Evolutionary conservation across 2,329 filamentous ascomycete species (phyloP).

Genomic region (Huntiella savannae): DNA sequence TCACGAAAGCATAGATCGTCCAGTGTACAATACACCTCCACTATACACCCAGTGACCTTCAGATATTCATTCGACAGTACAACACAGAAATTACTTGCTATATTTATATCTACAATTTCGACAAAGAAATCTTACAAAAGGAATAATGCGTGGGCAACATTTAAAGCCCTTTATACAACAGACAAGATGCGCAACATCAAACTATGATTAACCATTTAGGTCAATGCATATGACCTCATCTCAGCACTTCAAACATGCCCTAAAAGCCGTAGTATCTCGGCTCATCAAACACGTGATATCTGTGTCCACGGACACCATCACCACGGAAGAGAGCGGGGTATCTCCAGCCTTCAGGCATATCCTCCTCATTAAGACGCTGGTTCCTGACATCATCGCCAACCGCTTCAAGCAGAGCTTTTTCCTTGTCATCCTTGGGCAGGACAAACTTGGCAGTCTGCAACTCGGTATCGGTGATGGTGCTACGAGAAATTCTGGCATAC

Average conservation of each 20-base stretch:
- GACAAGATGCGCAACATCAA: too few species aligned
- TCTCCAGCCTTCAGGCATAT: slow-evolving; percentile 56
- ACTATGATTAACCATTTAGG: too few species aligned
- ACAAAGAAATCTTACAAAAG: too few species aligned
- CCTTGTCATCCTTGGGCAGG: slow-evolving; percentile 46
- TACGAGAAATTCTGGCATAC: slow-evolving; percentile 74
- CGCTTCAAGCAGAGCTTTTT: slow-evolving; percentile 25
- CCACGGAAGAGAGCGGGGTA: slow-evolving; percentile 78
- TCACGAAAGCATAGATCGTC: too few species aligned
- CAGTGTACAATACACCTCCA: too few species aligned
- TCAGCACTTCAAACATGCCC: background rate
- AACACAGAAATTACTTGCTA: too few species aligned
- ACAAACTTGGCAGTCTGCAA: slow-evolving; percentile 92
- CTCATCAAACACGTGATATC: slow-evolving; percentile 90
- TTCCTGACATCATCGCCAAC: slow-evolving; percentile 35
- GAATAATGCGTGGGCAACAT: too few species aligned
- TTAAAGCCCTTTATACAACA: too few species aligned
- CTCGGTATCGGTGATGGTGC: slow-evolving; percentile 92
- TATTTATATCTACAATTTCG: too few species aligned
- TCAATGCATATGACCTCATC: too few species aligned
- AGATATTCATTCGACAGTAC: too few species aligned
- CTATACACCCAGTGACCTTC: too few species aligned
- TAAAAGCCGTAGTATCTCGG: slow-evolving; percentile 45
- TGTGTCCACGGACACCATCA: slow-evolving; percentile 69
- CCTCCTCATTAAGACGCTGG: slow-evolving; percentile 42